Percentiles rank a stretch among this genome's conserved stretches.
phyloP scores from a whole-genome alignment of 352 stramenopile genomes.

The Phytophthora sp. region DNA sequence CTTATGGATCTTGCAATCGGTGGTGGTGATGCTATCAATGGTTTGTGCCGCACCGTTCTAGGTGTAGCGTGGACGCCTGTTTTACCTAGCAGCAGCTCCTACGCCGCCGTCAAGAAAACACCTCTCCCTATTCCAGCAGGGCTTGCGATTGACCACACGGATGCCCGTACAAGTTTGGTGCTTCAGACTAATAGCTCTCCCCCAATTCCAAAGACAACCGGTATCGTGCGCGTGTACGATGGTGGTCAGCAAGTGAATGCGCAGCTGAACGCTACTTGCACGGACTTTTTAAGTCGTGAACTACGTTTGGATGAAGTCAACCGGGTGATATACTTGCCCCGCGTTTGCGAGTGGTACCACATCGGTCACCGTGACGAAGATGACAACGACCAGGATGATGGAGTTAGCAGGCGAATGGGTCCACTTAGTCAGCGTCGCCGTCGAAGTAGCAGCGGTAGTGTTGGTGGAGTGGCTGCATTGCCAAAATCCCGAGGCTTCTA shows the following conservation, averaged over 20 bases:
- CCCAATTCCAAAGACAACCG: conserved; percentile 13
- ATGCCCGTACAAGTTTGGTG: conserved; percentile 88
- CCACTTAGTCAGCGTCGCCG: conserved; percentile 10
- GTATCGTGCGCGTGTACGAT: conserved; percentile 79
- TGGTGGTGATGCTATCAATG: conserved; percentile 28
- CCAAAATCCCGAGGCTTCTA: conserved; percentile 59
- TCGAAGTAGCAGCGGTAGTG: conserved; percentile 20
- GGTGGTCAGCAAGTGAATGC: conserved; percentile 47
- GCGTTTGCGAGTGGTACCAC: conserved; percentile 69
- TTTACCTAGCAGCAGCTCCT: conserved; percentile 49
- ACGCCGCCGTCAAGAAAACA: conserved; percentile 23
- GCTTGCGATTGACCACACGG: conserved; percentile 43
- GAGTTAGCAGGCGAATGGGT: conserved; percentile 18
- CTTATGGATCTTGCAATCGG: conserved; percentile 40
- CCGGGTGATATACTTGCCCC: conserved; percentile 58
- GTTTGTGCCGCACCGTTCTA: conserved; percentile 21
- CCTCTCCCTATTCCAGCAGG: conserved; percentile 35
- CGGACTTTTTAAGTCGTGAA: conserved; percentile 46
- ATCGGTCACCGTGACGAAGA: conserved; percentile 28
- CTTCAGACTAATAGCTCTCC: conserved; percentile 73
- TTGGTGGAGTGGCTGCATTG: conserved; percentile 19
- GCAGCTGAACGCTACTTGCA: conserved; percentile 76
- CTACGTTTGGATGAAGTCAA: conserved; percentile 43
- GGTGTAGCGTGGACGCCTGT: conserved; percentile 30
- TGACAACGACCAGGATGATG: conserved; percentile 17